These are phyloP conservation scores for Lasiodiplodia citricola DNA, from an alignment of 2,329 filamentous ascomycete species.

Conservation along the genomic window DNA sequence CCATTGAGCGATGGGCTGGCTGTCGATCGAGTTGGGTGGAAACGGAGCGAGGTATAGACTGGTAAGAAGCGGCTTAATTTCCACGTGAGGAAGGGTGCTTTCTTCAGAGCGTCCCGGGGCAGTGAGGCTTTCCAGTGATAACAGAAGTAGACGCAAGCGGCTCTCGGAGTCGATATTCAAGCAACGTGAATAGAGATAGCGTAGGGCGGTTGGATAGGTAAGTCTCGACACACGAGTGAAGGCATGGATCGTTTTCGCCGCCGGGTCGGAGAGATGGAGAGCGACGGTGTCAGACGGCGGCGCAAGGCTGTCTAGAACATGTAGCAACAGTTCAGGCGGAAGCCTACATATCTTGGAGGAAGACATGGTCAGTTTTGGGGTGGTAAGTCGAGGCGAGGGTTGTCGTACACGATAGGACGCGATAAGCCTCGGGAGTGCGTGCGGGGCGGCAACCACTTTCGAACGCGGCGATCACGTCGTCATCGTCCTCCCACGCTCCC, in stretches of 20 bases:
- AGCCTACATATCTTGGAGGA: conserved; percentile 18
- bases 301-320: conserved; percentile 35
- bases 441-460: neutral
- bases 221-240: conserved; percentile 52
- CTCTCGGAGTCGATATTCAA: conserved; percentile 49
- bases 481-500: neutral
- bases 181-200: conserved; percentile 53
- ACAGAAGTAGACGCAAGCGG: conserved; percentile 36
- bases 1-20: conserved; percentile 49
- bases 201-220: conserved; percentile 49
- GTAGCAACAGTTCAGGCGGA: conserved; percentile 38
- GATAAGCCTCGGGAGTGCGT: neutral
- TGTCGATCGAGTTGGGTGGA: conserved; percentile 45
- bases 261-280: conserved; percentile 47
- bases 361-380: neutral
- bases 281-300: conserved; percentile 30
- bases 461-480: neutral
- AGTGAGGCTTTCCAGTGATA: conserved; percentile 30
- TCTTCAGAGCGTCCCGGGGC: conserved; percentile 29
- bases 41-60: conserved; percentile 45
- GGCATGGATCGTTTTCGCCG: conserved; percentile 52
- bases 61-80: conserved; percentile 36
- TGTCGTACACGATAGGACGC: neutral
- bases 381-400: neutral
- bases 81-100: conserved; percentile 13